Conservation (phyloP, 164 flowering plant species). For the Buxus sempervirens region DNA sequence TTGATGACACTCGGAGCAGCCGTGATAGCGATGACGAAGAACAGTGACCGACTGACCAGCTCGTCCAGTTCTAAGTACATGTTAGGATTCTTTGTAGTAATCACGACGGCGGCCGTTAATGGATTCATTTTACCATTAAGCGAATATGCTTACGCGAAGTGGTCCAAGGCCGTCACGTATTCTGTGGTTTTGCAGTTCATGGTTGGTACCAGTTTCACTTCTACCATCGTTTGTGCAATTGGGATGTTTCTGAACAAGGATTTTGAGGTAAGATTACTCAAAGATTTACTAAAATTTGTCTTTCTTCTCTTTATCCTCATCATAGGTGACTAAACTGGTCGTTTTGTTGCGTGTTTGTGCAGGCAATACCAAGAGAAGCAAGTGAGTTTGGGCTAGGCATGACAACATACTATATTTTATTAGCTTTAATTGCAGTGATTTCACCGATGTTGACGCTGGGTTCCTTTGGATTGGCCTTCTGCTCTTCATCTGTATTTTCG, state of each 20-base stretch:
- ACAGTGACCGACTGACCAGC: too few relatives aligned
- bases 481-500: slow-evolving; percentile 5
- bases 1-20: too few relatives aligned
- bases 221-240: slow-evolving; percentile 24
- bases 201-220: slow-evolving; percentile 24
- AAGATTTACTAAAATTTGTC: not conserved
- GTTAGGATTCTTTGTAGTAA: too few relatives aligned
- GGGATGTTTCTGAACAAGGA: slow-evolving; percentile 44
- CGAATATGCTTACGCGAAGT: slow-evolving; percentile 22
- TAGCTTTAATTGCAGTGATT: not conserved
- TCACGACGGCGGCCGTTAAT: too few relatives aligned
- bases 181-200: slow-evolving; percentile 38
- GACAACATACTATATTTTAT: slow-evolving; percentile 6
- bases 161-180: slow-evolving; percentile 24
- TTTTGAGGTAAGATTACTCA: slow-evolving; percentile 27
- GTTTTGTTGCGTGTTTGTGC: not conserved
- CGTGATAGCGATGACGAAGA: too few relatives aligned
- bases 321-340: too few relatives aligned
- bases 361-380: not conserved
- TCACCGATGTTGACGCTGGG: slow-evolving; percentile 4
- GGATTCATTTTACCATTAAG: too few relatives aligned
- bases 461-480: not conserved
- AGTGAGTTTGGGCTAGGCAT: slow-evolving; percentile 7
- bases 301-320: too few relatives aligned
- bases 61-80: too few relatives aligned